Percentiles rank a stretch among this genome's conserved stretches.
Evolutionary conservation across 352 stramenopile genomes (phyloP).

Genomic region (Pythium aquatile): DNA sequence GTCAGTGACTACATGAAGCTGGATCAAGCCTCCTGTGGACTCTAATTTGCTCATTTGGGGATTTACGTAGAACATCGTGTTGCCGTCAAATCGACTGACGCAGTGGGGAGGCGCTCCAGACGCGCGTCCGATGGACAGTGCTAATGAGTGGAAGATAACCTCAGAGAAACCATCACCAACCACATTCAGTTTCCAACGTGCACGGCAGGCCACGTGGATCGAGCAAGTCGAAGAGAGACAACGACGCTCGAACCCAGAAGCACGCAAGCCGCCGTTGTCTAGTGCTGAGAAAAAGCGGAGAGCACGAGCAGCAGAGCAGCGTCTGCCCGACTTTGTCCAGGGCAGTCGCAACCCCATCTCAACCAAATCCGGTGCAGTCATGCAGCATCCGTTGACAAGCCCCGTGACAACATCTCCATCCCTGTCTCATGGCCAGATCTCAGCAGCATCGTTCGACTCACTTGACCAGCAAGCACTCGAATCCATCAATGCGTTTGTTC

Average conservation of each 20-base stretch:
- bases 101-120: slow-evolving; percentile 49
- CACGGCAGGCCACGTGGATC: slow-evolving; percentile 57
- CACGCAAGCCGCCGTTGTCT: slow-evolving; percentile 16
- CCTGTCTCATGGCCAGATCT: neutral
- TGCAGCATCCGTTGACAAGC: slow-evolving; percentile 3
- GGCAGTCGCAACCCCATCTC: slow-evolving; percentile 41
- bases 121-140: slow-evolving; percentile 47
- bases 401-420: neutral
- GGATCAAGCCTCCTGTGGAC: neutral
- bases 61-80: slow-evolving; percentile 10
- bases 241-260: slow-evolving; percentile 37
- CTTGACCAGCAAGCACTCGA: slow-evolving; percentile 21
- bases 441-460: slow-evolving; percentile 14
- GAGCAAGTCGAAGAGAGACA: slow-evolving; percentile 61
- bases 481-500: slow-evolving; percentile 10
- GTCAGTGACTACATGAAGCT: slow-evolving; percentile 1
- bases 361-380: slow-evolving; percentile 23
- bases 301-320: slow-evolving; percentile 13
- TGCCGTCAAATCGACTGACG: slow-evolving; percentile 36
- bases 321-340: slow-evolving; percentile 51
- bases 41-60: neutral
- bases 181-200: slow-evolving; percentile 56
- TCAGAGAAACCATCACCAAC: slow-evolving; percentile 61
- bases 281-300: neutral
- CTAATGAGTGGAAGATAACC: slow-evolving; percentile 55